Evolutionary conservation across 2,329 filamentous ascomycete genomes (phyloP).

Genomic region (Pestalotiopsis sp.): DNA sequence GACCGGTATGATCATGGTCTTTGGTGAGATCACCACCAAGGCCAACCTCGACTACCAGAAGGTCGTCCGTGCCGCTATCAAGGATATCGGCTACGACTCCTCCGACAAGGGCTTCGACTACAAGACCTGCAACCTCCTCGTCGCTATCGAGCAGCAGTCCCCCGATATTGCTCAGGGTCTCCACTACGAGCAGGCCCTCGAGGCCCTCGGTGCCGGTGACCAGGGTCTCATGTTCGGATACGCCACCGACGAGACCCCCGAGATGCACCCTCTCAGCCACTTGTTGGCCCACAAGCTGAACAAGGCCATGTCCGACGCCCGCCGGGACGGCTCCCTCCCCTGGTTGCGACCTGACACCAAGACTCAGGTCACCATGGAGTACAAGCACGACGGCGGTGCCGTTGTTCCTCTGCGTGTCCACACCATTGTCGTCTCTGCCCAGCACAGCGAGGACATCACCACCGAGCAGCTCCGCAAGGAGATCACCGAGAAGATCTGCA

Average conservation of each 20-base stretch:
- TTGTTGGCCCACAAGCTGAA: constrained; percentile 97
- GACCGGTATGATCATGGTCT: constrained; percentile 99
- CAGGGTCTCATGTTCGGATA: constrained; percentile 99
- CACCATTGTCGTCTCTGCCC: constrained; percentile 95
- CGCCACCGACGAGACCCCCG: constrained; percentile 97
- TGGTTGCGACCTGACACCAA: constrained; percentile 99
- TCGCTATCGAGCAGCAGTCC: constrained; percentile 99
- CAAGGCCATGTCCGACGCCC: constrained; percentile 87
- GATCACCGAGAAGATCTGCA: constrained; percentile 96
- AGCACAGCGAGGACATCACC: constrained; percentile 86
- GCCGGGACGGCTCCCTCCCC: constrained; percentile 81
- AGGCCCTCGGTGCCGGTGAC: constrained; percentile 98
- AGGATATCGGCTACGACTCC: constrained; percentile 98
- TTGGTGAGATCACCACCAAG: constrained; percentile 98
- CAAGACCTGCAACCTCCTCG: constrained; percentile 98
- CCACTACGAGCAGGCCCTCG: constrained; percentile 94
- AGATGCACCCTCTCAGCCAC: constrained; percentile 92
- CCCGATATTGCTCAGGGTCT: constrained; percentile 99
- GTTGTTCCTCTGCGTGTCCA: constrained; percentile 91
- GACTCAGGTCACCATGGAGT: constrained; percentile 99
- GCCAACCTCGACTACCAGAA: constrained; percentile 96
- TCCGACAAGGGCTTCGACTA: constrained; percentile 99
- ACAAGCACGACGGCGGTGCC: constrained; percentile 92
- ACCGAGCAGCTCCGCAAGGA: constrained; percentile 92
- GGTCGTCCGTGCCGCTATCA: constrained; percentile 90